Evolutionary conservation across 495 filamentous ascomycete genomes (phyloP).

Genomic region (Penicillium simplicissimum): DNA sequence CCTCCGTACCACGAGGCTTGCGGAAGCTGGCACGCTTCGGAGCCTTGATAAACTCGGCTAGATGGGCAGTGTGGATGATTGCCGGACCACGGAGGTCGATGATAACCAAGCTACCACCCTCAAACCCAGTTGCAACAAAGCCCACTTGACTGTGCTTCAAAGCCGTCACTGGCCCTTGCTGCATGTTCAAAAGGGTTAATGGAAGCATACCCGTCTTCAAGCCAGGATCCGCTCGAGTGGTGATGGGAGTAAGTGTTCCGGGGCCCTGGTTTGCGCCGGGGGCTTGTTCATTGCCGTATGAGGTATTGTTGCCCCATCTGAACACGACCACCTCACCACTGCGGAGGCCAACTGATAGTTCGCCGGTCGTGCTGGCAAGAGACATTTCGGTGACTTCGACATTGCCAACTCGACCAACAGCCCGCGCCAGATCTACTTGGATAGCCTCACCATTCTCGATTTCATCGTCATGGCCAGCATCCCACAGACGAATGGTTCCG

Average conservation of each 20-base stretch:
- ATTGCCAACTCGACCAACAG: conserved; percentile 76
- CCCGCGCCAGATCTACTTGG: conserved; percentile 82
- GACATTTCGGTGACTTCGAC: conserved; percentile 74
- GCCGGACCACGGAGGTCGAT: conserved; percentile 86
- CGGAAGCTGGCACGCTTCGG: conserved; percentile 71
- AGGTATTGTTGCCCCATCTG: conserved; percentile 78
- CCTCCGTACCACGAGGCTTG: conserved; percentile 46
- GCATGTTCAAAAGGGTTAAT: conserved; percentile 75
- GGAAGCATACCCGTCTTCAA: conserved; percentile 83
- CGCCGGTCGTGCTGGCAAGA: conserved; percentile 73
- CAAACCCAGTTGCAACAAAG: conserved; percentile 83
- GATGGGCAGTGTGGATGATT: conserved; percentile 72
- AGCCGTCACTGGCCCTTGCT: conserved; percentile 74
- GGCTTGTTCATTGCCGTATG: conserved; percentile 56
- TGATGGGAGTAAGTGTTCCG: conserved; percentile 69
- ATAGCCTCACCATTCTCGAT: conserved; percentile 82
- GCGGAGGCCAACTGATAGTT: conserved; percentile 78
- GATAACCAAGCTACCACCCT: conserved; percentile 74
- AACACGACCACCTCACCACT: conserved; percentile 85
- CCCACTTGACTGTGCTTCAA: conserved; percentile 86
- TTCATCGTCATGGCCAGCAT: conserved; percentile 85
- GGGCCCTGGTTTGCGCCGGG: conserved; percentile 53
- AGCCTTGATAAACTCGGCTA: conserved; percentile 66
- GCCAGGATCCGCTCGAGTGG: conserved; percentile 70
- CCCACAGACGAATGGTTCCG: conserved; percentile 85